Evolutionary conservation across 352 stramenopile genomes (phyloP), one percentile per base, ranked within the genome.

Genomic region (Phytophthora capsici): DNA sequence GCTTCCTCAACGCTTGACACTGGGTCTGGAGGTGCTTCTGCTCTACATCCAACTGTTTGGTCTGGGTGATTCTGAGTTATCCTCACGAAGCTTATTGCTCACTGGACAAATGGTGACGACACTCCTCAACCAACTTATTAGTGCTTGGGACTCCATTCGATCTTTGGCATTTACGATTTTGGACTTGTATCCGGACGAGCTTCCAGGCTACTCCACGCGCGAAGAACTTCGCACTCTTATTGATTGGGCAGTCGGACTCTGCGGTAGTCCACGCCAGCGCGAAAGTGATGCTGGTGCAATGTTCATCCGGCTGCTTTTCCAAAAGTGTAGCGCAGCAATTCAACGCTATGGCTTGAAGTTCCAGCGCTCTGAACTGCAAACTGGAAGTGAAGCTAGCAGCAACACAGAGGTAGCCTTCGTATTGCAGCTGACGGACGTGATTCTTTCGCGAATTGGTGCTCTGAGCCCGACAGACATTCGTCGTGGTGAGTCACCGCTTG

Each of bases 231-330:
- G 68, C 36, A 67, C 57, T 26, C 71, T 95, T 1, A 63, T 89
- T 53, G 63, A 88, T n/a, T 95, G 86, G 86, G 73, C 84, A 1
- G 52, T 95, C 41, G 79, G 75, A 45, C 73, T 95, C 14, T 91
- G 82, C 32, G 72, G 79, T 23, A 93, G 86, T 43, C 82, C 86
- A 32, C 81, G 84, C 13, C 86, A 95, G 57, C 82, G 88, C 48
- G 89, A 96, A 63, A 95, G 84, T 37, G 88, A 96, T 45, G 84
- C 87, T 20, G 89, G 89, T n/a, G 90, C 88, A 0, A 78, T 95
- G 36, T 91, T 96, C 47, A 89, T 97, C 59, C 82, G 79, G 2
- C 57, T 96, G 23, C 44, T 97, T 22, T 93, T 93, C 56, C 63
- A 74, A 47, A 78, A 84, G 32, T 82, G 74, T 22, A 90, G 86